Evolutionary conservation across 257 asterid species (phyloP).

Genomic region (Solanum virginianum): DNA sequence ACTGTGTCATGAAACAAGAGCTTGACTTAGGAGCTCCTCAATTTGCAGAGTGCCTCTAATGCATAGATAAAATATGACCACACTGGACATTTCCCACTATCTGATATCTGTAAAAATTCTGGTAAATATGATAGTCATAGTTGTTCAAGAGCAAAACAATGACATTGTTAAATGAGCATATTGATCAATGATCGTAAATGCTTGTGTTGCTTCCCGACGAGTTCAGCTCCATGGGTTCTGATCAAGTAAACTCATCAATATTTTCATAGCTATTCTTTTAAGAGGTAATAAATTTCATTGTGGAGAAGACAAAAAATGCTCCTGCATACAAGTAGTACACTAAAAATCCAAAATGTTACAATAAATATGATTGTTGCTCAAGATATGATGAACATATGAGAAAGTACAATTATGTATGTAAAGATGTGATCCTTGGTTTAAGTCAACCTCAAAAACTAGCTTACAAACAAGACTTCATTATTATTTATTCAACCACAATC

Average conservation of each 20-base stretch:
- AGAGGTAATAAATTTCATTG: too few species aligned
- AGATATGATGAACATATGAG: too few species aligned
- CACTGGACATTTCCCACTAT: too few species aligned
- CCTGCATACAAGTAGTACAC: too few species aligned
- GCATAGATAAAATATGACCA: not conserved
- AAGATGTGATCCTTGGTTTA: too few species aligned
- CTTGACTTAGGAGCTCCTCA: conserved; percentile 75
- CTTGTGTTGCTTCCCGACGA: not conserved
- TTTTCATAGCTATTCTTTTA: not conserved
- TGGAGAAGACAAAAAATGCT: too few species aligned
- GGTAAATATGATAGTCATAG: not conserved
- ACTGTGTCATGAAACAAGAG: conserved; percentile 75
- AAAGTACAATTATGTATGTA: too few species aligned
- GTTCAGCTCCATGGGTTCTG: not conserved
- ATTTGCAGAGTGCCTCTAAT: conserved; percentile 64
- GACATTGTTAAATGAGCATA: not conserved
- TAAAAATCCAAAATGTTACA: too few species aligned
- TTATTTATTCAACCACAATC: not conserved
- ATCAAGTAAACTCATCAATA: not conserved
- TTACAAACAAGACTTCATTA: too few species aligned
- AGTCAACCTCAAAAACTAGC: too few species aligned
- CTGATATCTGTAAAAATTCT: not conserved
- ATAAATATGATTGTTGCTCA: too few species aligned
- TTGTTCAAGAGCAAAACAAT: too few species aligned
- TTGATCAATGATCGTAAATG: not conserved